These are phyloP conservation scores for Tolypocladium guangdongense DNA, from an alignment of 2,329 filamentous ascomycete genomes.

Conservation along the genomic window DNA sequence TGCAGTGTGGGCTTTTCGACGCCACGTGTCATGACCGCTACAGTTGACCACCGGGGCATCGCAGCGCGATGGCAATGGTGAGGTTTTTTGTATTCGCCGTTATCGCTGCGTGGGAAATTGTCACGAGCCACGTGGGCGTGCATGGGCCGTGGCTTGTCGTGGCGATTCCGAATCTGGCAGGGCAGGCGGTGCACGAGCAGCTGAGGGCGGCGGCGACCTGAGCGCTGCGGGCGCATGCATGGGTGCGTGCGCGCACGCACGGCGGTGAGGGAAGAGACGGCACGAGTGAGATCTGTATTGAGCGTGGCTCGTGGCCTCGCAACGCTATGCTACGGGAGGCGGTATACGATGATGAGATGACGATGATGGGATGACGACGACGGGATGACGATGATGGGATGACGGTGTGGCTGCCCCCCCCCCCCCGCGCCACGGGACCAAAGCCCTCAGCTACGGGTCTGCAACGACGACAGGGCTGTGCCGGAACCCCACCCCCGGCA, in stretches of 20 bases:
- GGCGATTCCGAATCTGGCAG: neutral
- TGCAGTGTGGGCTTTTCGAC: neutral
- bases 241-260: too few species aligned
- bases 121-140: neutral
- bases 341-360: too few species aligned
- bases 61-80: too few species aligned
- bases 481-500: conserved; percentile 34
- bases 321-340: neutral
- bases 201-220: neutral
- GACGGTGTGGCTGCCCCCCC: too few species aligned
- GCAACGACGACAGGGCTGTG: conserved; percentile 6
- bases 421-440: too few species aligned
- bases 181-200: neutral
- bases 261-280: neutral
- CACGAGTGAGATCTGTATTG: neutral
- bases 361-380: too few species aligned
- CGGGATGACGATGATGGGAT: neutral
- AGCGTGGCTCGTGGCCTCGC: neutral
- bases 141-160: neutral
- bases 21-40: neutral
- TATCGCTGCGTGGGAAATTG: too few species aligned
- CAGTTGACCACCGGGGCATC: too few species aligned
- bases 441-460: conserved; percentile 3
- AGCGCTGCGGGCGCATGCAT: too few species aligned
- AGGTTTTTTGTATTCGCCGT: too few species aligned